phyloP scores from a whole-genome alignment of 352 stramenopile genomes.

The Pythium guiyangense region DNA sequence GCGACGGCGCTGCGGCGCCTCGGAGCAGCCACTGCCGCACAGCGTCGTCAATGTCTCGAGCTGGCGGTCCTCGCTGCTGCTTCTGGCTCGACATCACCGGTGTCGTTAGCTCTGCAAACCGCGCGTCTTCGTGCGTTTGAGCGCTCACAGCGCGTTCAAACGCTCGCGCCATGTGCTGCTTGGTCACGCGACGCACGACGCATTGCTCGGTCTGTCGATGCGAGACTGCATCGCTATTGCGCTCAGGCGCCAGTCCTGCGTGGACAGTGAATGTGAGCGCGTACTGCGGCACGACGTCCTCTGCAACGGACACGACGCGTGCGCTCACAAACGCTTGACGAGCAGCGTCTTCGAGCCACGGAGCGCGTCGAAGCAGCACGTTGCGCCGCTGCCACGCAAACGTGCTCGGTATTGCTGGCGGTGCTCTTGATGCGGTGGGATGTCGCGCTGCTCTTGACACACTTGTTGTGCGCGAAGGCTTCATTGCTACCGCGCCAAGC shows the following conservation, averaged over 20 bases:
- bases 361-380: constrained; percentile 19
- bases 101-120: constrained; percentile 7
- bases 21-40: constrained; percentile 30
- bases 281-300: constrained; percentile 33
- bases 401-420: too few relatives aligned
- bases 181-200: constrained; percentile 26
- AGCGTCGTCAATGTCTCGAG: constrained; percentile 13
- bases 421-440: too few relatives aligned
- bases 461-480: too few relatives aligned
- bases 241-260: neutral
- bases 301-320: constrained; percentile 18
- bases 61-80: too few relatives aligned
- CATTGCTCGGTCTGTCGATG: too few relatives aligned
- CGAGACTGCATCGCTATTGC: too few relatives aligned
- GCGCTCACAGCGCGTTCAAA: constrained; percentile 30
- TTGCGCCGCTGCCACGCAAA: constrained; percentile 19
- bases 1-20: constrained; percentile 22
- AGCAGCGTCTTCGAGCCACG: constrained; percentile 11
- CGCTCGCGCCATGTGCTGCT: constrained; percentile 36
- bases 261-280: constrained; percentile 32
- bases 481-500: neutral
- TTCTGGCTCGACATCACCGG: neutral
- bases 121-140: neutral
- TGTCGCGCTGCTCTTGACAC: too few relatives aligned
- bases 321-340: constrained; percentile 18